Evolutionary conservation across 2,329 filamentous ascomycete species (phyloP), one percentile per base, ranked within the genome.

Genomic region (Chaetomiaceae sp.): DNA sequence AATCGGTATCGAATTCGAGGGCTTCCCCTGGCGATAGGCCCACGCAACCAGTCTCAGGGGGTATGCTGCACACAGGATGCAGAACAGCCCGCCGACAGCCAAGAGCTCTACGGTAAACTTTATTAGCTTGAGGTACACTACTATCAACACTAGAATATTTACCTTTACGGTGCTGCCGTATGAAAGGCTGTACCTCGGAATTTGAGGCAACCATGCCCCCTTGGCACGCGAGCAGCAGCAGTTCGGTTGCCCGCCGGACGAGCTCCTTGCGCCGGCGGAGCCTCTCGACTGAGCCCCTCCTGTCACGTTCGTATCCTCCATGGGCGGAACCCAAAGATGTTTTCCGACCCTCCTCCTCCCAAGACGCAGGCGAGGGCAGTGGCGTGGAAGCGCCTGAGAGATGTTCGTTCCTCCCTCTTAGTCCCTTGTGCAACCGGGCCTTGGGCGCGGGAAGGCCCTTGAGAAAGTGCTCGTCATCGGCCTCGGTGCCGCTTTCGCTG

Each of bases 401-500:
- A 3, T 64, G 66, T 63, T 79, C 84, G 61, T 81, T 77, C 54
- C 69, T 71, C 54, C 81, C 85, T 55, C 87, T 80, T 45, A 96
- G 70, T 7, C 91, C 91, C 71, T 96, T 96, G 66, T 88, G 85
- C 29, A 83, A 77, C 56, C 83, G 80, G 8, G 79, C 62, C n/a
- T 79, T 85, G 2, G 91, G 88, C 3, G 91, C 89, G 1, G 92
- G 91, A 20, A 96, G 73, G 0, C 91, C 88, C 68, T 87, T 94
- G 53, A 96, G 76, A 61, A 92, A 85, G 59, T 91, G 88, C 69
- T 97, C 92, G 72, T 97, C 92, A 64, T 96, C 92, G 36, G 92
- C 92, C 68, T 97, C 92, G 17, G 91, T 95, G 22, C 92, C 92
- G 68, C 91, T 96, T 62, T 96, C 91, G 68, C 89, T 96, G 11